Evolutionary conservation across 73 alveolate species (phyloP).

Genomic region (Paraurostyla sp.): DNA sequence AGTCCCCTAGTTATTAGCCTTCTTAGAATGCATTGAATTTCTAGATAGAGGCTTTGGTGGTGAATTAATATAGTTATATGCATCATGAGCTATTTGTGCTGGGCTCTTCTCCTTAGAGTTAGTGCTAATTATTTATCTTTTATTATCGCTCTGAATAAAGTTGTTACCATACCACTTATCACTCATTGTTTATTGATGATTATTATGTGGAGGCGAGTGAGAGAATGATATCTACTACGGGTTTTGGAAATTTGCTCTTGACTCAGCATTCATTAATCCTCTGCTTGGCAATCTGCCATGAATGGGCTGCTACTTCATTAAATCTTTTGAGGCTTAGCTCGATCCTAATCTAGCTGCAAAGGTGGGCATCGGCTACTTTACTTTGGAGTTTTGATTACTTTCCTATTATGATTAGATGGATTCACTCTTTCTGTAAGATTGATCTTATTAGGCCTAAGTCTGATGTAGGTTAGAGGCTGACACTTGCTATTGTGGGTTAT

Average conservation of each 20-base stretch:
- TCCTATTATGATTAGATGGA: background rate
- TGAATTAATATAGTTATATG: background rate
- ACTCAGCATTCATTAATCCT: background rate
- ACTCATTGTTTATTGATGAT: background rate
- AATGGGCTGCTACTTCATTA: background rate
- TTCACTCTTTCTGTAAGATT: background rate
- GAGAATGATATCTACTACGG: too few relatives aligned
- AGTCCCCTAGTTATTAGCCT: background rate
- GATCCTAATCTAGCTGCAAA: slow-evolving; percentile 22
- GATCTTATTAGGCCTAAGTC: background rate
- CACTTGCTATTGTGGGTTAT: background rate
- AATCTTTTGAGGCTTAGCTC: background rate
- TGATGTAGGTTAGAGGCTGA: background rate
- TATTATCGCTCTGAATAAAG: background rate
- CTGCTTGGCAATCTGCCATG: slow-evolving; percentile 13
- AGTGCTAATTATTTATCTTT: background rate
- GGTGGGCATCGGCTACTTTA: background rate
- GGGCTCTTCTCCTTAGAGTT: background rate
- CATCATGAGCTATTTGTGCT: background rate
- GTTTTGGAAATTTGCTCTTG: background rate
- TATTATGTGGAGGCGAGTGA: slow-evolving; percentile 32
- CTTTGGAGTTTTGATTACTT: background rate
- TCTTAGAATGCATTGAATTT: background rate
- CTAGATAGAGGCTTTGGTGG: slow-evolving; percentile 35
- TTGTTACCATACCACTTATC: slow-evolving; percentile 1